phyloP scores from a whole-genome alignment of 148 eudicot genomes.

The Diospyros kaki region DNA sequence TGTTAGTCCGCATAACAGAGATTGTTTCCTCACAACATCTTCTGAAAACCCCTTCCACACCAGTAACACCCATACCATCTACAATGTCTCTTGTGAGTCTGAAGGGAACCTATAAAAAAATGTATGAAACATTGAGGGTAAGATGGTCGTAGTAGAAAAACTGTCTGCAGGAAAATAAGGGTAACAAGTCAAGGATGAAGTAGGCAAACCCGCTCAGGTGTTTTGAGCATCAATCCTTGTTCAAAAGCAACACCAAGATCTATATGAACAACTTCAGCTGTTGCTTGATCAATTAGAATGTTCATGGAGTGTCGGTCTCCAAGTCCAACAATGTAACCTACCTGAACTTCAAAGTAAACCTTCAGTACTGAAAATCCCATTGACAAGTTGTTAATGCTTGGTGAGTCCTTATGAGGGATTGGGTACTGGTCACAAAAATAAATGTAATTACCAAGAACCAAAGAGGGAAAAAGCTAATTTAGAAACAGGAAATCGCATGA shows the following conservation, averaged over 20 bases:
- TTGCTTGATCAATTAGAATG: conserved; percentile 85
- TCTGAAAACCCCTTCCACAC: conserved; percentile 97
- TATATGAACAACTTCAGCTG: conserved; percentile 98
- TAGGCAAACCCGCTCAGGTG: conserved; percentile 84
- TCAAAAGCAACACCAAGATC: conserved; percentile 99
- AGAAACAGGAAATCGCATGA: background rate
- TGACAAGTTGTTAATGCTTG: background rate
- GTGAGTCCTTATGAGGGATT: background rate
- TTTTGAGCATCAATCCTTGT: conserved; percentile 98
- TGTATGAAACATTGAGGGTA: background rate
- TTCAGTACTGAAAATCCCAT: conserved; percentile 8
- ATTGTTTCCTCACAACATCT: conserved; percentile 96
- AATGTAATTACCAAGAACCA: background rate
- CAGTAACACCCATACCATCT: conserved; percentile 98
- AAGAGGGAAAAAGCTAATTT: background rate
- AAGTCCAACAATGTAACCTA: conserved; percentile 96
- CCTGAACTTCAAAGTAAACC: conserved; percentile 33
- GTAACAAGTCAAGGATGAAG: conserved; percentile 4
- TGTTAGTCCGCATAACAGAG: conserved; percentile 89
- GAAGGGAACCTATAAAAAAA: conserved; percentile 71
- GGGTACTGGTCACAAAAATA: background rate
- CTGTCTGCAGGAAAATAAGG: background rate
- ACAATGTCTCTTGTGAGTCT: conserved; percentile 88
- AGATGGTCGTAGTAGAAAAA: conserved; percentile 1
- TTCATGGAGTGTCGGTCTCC: conserved; percentile 99